Evolutionary conservation across 805 yeast genomes (phyloP).

Genomic region (Wickerhamiella australiensis): DNA sequence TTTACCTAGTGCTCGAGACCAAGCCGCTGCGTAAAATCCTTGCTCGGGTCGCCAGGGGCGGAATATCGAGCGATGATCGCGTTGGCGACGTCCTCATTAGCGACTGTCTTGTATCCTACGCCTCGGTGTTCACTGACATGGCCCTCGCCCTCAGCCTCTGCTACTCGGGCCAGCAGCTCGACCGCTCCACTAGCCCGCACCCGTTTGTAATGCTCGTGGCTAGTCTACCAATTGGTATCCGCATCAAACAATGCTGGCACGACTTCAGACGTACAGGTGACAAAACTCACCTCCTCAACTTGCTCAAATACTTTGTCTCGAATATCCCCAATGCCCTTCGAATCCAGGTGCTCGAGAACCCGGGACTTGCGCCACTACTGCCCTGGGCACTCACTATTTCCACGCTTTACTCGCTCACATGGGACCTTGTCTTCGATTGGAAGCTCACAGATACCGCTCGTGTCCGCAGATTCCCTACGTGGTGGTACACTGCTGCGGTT

Average conservation of each 20-base stretch:
- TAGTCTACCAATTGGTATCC: conserved; percentile 53
- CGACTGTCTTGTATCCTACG: conserved; percentile 74
- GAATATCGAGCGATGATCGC: conserved; percentile 44
- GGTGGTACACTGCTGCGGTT: conserved; percentile 46
- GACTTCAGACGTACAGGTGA: conserved; percentile 49
- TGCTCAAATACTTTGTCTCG: conserved; percentile 46
- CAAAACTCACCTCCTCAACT: conserved; percentile 51
- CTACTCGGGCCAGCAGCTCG: conserved; percentile 54
- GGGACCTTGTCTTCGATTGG: conserved; percentile 95
- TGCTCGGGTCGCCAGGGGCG: conserved; percentile 44
- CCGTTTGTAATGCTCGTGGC: conserved; percentile 28
- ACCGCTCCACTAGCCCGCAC: conserved; percentile 35
- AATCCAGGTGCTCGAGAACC: conserved; percentile 14
- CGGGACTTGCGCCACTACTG: conserved; percentile 20
- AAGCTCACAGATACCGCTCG: conserved; percentile 35
- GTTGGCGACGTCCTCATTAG: conserved; percentile 72
- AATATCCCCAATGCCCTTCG: conserved; percentile 18
- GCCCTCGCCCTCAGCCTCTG: conserved; percentile 43
- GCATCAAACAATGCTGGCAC: conserved; percentile 68
- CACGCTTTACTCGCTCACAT: conserved; percentile 64
- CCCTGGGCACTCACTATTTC: conserved; percentile 41
- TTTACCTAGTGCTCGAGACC: conserved; percentile 30
- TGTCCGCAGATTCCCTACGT: conserved; percentile 22
- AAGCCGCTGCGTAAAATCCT: conserved; percentile 31
- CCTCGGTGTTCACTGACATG: conserved; percentile 64